Conservation (phyloP, 2,329 filamentous ascomycete species). For the Grosmannia huntii region DNA sequence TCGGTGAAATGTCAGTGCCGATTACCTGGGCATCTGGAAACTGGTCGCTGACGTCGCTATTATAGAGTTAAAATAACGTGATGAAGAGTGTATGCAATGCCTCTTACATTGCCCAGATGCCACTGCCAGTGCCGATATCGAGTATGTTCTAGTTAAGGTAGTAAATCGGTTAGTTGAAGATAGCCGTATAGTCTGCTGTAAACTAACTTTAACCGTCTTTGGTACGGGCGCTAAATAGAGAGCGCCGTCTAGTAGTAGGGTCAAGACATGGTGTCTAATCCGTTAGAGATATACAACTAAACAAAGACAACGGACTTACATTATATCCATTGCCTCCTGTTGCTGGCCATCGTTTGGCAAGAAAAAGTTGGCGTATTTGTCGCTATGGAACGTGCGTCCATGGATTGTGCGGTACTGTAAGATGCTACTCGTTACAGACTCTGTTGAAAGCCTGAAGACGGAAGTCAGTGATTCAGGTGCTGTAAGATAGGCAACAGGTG, state of each 20-base stretch:
- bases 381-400: not conserved
- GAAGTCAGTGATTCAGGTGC: too few relatives aligned
- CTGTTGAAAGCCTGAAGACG: not conserved
- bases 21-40: conserved; percentile 31
- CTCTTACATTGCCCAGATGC: not conserved
- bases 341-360: not conserved
- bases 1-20: conserved; percentile 43
- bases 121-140: not conserved
- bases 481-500: too few relatives aligned
- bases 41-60: conserved; percentile 33
- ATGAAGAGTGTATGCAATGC: too few relatives aligned
- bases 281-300: not conserved
- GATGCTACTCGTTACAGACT: not conserved
- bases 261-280: not conserved
- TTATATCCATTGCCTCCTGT: not conserved
- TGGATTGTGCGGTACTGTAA: not conserved
- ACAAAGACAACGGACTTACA: too few relatives aligned
- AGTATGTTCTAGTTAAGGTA: not conserved
- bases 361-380: not conserved
- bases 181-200: too few relatives aligned
- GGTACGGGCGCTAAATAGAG: not conserved
- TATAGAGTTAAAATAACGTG: too few relatives aligned
- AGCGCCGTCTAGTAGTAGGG: not conserved
- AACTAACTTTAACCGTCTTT: not conserved
- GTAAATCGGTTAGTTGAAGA: not conserved